A percentile compares a stretch with the other conserved stretches of the same genome.
These are phyloP conservation scores for Tagetes erecta DNA, from an alignment of 129 eudicot genomes.

Conservation along the genomic window DNA sequence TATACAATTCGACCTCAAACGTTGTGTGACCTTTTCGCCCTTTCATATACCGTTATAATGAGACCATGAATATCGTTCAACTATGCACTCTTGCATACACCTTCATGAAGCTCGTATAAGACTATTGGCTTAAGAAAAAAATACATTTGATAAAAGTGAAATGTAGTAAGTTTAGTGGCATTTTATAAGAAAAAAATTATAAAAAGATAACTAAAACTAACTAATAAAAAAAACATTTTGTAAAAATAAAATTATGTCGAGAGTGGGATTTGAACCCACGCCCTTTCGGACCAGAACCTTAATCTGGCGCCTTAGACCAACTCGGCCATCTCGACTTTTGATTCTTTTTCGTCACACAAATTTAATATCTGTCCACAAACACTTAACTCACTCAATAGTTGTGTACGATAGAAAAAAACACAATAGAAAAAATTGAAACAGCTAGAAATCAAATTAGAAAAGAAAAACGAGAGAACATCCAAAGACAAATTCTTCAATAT, in stretches of 20 bases:
- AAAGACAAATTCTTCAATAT: neutral
- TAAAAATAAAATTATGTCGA: slow-evolving; percentile 38
- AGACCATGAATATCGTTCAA: too few species aligned
- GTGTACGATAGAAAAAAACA: neutral
- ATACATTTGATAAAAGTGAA: too few species aligned
- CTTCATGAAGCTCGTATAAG: neutral
- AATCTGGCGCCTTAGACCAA: slow-evolving; percentile 99
- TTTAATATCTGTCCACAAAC: neutral
- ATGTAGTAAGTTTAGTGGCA: too few species aligned
- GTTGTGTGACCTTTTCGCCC: too few species aligned
- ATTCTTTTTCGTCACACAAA: neutral
- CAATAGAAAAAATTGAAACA: neutral
- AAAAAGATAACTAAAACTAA: neutral
- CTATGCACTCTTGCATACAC: too few species aligned
- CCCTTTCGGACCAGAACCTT: slow-evolving; percentile 99
- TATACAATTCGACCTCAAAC: too few species aligned
- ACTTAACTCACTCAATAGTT: neutral
- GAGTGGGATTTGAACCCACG: slow-evolving; percentile 97
- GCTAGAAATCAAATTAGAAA: neutral
- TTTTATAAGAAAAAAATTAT: too few species aligned
- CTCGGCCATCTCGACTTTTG: slow-evolving; percentile 80
- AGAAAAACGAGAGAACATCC: neutral
- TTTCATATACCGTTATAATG: too few species aligned
- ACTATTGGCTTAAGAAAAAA: too few species aligned
- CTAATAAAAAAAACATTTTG: neutral